A percentile compares a stretch with the other conserved stretches of the same genome.
Evolutionary conservation across 768 basidiomycete genomes (phyloP).

Genomic region (Calocybe gangraenosa): DNA sequence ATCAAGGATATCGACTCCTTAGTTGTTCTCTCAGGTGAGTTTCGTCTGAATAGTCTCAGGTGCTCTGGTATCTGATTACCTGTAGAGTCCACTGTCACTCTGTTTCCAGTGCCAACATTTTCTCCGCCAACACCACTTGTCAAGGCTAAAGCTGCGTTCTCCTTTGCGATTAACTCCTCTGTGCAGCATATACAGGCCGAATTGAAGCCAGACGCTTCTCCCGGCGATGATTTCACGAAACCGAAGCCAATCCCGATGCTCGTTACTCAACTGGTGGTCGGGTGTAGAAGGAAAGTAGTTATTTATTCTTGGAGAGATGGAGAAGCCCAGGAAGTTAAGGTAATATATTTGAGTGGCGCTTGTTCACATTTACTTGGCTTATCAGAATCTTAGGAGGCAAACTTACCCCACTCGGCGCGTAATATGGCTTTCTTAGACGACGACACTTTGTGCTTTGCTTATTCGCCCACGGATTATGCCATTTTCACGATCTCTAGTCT

Average conservation of each 20-base stretch:
- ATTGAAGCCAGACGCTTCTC: conserved; percentile 16
- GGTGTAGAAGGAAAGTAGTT: conserved; percentile 81
- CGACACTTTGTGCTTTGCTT: conserved; percentile 67
- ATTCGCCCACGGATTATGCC: conserved; percentile 74
- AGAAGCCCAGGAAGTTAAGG: conserved; percentile 68
- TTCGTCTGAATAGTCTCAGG: too few relatives aligned
- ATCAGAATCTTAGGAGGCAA: conserved; percentile 57
- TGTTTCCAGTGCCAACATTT: conserved; percentile 74
- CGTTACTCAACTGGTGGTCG: conserved; percentile 77
- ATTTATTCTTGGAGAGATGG: conserved; percentile 87
- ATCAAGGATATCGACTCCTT: conserved; percentile 85
- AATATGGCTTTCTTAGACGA: conserved; percentile 69
- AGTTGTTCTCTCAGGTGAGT: conserved; percentile 76
- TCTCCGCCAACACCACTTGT: conserved; percentile 65
- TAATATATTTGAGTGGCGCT: conserved; percentile 24
- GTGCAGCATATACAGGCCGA: conserved; percentile 41
- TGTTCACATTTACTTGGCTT: background rate
- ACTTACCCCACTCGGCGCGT: conserved; percentile 88
- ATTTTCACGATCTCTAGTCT: conserved; percentile 64
- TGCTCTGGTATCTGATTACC: too few relatives aligned
- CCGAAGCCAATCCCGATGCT: conserved; percentile 54
- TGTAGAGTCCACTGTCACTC: conserved; percentile 66
- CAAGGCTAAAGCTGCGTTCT: conserved; percentile 78
- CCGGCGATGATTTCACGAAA: conserved; percentile 26
- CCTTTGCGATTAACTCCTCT: conserved; percentile 70